Percentiles rank a stretch among this genome's conserved stretches.
These are phyloP conservation scores for Penicillium sp. DNA, from an alignment of 2,329 filamentous ascomycete genomes.

Conservation along the genomic window DNA sequence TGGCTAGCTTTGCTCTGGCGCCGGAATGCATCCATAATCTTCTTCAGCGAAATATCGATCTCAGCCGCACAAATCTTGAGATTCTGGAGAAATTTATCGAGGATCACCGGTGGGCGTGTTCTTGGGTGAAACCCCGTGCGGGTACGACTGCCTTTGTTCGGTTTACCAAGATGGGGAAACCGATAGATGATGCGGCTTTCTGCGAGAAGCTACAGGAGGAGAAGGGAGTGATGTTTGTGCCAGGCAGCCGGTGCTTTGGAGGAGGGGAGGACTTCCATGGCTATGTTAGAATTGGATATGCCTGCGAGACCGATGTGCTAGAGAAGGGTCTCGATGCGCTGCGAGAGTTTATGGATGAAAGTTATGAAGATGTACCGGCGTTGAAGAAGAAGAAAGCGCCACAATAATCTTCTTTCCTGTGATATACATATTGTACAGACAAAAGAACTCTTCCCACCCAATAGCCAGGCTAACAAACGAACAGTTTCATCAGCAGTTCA, in stretches of 20 bases:
- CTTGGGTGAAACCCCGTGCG: conserved; percentile 72
- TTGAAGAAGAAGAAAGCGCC: conserved; percentile 22
- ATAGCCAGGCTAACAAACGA: not conserved
- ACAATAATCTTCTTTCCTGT: not conserved
- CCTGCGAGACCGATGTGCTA: conserved; percentile 68
- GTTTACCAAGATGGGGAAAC: conserved; percentile 61
- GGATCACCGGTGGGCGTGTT: conserved; percentile 61
- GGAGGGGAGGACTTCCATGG: conserved; percentile 65
- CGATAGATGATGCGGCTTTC: conserved; percentile 71
- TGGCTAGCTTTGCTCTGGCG: conserved; percentile 73
- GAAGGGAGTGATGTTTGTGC: conserved; percentile 71
- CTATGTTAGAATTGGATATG: conserved; percentile 76
- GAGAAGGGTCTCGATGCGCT: conserved; percentile 61
- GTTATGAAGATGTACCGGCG: conserved; percentile 52
- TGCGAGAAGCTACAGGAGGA: conserved; percentile 67
- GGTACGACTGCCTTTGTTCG: conserved; percentile 78
- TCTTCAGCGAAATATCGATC: conserved; percentile 61
- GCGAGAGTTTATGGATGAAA: conserved; percentile 56
- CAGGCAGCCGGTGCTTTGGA: conserved; percentile 73
- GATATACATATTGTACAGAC: not conserved
- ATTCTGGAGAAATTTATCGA: conserved; percentile 68
- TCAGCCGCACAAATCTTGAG: conserved; percentile 67
- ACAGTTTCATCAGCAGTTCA: not conserved
- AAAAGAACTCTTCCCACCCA: not conserved
- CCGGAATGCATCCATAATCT: conserved; percentile 63